Evolutionary conservation across 345 rosid species (phyloP).

Genomic region (Psidium friedrichsthalianum): DNA sequence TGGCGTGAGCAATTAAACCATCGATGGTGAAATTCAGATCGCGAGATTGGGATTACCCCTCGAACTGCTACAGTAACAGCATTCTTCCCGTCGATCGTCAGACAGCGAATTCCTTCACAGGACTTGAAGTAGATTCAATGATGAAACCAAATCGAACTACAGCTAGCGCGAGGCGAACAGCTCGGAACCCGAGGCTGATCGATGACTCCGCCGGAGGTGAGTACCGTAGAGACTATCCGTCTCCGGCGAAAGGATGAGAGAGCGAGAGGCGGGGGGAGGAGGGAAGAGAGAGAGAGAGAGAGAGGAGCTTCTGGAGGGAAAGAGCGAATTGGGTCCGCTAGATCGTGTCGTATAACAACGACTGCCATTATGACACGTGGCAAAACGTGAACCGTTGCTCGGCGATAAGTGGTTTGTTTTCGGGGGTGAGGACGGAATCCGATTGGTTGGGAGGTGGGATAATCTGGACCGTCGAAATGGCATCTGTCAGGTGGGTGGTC

Average conservation of each 20-base stretch:
- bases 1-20: background rate
- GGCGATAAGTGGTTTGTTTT: constrained; percentile 14
- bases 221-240: background rate
- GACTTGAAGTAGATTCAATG: background rate
- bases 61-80: background rate
- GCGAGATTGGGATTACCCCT: background rate
- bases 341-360: constrained; percentile 4
- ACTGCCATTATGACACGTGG: constrained; percentile 10
- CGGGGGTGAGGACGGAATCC: background rate
- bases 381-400: constrained; percentile 7
- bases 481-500: constrained; percentile 8
- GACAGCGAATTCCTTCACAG: background rate
- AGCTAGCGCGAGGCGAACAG: background rate
- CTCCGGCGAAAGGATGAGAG: background rate
- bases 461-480: constrained; percentile 4
- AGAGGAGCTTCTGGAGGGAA: background rate
- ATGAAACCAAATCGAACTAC: background rate
- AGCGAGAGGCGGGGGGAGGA: background rate
- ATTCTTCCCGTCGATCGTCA: background rate
- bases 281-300: background rate
- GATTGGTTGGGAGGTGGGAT: background rate
- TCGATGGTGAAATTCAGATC: background rate
- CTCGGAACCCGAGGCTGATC: background rate
- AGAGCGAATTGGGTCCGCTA: constrained; percentile 1
- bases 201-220: background rate